Evolutionary conservation across 805 yeast species (phyloP), one percentile per base, ranked within the genome.

Genomic region (Naumovozyma castellii): DNA sequence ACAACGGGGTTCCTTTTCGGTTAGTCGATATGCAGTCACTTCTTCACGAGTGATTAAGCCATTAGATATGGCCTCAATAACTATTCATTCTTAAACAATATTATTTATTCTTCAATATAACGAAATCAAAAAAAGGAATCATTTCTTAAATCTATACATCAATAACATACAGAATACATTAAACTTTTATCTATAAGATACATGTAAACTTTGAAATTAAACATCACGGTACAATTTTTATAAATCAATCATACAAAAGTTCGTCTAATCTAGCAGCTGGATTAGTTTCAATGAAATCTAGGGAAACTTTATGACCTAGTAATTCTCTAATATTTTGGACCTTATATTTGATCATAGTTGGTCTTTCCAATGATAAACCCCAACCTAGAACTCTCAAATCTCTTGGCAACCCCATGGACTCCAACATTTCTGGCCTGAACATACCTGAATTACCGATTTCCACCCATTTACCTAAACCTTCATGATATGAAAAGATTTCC

Each of bases 361-460:
- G 99, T 69, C 99, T 81, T 68, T 92, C 99, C 61, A 92, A 73
- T 18, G 95, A 83, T 54, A 92, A 72, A 57, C 99, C 99, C 87
- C 94, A 92, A 46, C 99, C 99, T 50, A 87, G 75, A 10, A 90
- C 97, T 62, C 97, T 76, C 69, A 94, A 66, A 61, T 85, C 83
- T 69, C 80, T 80, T 44, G 98, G 98, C 57, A 92, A 75, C 28
- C 99, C 99, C 97, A 92, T 90, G 34, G 95, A 70, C 68, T 87
- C 96, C 61, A 94, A 73, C 99, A 92, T 92, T 69, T 92, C 99
- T 12, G 99, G 98, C 68, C 99, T 80, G 75, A 92, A 92, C 95
- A 92, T 83, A 64, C 99, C 99, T 15, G 97, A 87, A 73, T 92
- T 92, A 65, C 99, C 99, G 57, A 92, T 90, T 72, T 92, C 99